Evolutionary conservation across 2,329 filamentous ascomycete genomes (phyloP).

Genomic region (Pseudogymnoascus sp.): DNA sequence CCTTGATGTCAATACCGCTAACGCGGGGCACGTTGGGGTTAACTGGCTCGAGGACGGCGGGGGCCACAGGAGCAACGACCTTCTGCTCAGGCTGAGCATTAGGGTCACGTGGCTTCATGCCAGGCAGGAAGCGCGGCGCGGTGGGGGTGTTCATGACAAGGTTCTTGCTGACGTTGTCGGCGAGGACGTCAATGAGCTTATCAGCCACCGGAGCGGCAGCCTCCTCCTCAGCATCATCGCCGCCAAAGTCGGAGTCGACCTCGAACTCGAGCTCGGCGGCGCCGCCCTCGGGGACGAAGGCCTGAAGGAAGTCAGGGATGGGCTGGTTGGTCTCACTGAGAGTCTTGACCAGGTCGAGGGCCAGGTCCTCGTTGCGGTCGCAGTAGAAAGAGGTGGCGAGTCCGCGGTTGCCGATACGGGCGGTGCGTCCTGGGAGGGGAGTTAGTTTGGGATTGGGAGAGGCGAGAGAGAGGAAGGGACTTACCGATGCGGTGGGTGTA

Average conservation of each 20-base stretch:
- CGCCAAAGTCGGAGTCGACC: slow-evolving; percentile 18
- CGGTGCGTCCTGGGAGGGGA: slow-evolving; percentile 63
- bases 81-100: not conserved
- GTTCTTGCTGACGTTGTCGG: not conserved
- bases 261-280: slow-evolving; percentile 20
- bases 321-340: slow-evolving; percentile 70
- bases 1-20: not conserved
- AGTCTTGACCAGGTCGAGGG: slow-evolving; percentile 65
- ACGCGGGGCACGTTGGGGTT: not conserved
- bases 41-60: not conserved
- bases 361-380: slow-evolving; percentile 65
- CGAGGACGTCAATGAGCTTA: not conserved
- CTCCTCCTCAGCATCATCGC: slow-evolving; percentile 16
- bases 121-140: not conserved
- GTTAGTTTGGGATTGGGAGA: slow-evolving; percentile 11
- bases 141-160: not conserved
- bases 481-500: slow-evolving; percentile 91
- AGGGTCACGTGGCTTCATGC: not conserved
- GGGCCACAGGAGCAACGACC: not conserved
- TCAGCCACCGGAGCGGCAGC: slow-evolving; percentile 10
- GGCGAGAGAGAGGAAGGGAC: slow-evolving; percentile 19
- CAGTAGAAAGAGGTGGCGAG: slow-evolving; percentile 85
- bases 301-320: slow-evolving; percentile 72
- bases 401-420: slow-evolving; percentile 81
- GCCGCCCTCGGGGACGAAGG: slow-evolving; percentile 46